Percentiles rank a stretch among this genome's conserved stretches.
These are phyloP conservation scores for Lojkania enalia DNA, from an alignment of 2,329 filamentous ascomycete species.

Conservation along the genomic window DNA sequence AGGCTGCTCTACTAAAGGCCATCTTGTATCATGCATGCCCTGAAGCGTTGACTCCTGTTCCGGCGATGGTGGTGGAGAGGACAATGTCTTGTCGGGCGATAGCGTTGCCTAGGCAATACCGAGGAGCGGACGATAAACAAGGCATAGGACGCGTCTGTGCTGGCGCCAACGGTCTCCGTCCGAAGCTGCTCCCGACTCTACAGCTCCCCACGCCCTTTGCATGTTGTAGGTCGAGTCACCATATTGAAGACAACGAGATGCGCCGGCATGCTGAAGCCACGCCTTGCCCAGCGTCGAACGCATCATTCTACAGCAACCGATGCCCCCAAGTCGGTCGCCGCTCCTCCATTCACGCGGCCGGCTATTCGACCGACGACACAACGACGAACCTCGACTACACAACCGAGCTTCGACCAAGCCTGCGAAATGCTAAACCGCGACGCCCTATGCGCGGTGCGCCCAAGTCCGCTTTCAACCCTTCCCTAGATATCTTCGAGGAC, in stretches of 20 bases:
- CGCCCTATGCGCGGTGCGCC: conserved; percentile 35
- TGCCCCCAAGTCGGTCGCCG: conserved; percentile 31
- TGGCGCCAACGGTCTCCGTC: background rate
- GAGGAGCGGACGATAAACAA: too few species aligned
- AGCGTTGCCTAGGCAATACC: background rate
- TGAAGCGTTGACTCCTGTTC: background rate
- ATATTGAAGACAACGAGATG: conserved; percentile 33
- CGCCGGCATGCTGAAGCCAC: conserved; percentile 41
- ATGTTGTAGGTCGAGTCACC: background rate
- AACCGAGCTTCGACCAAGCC: conserved; percentile 35
- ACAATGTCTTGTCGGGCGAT: background rate
- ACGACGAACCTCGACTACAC: conserved; percentile 46
- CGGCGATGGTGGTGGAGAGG: background rate
- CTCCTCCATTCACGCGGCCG: conserved; percentile 36
- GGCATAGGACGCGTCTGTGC: background rate
- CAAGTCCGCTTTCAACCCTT: conserved; percentile 35
- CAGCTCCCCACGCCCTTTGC: background rate
- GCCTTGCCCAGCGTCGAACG: conserved; percentile 40
- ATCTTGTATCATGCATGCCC: background rate
- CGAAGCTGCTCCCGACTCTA: background rate
- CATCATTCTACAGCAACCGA: conserved; percentile 27
- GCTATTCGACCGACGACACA: conserved; percentile 38
- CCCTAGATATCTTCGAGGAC: conserved; percentile 45
- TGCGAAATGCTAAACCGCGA: conserved; percentile 38
- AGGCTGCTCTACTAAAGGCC: too few species aligned